phyloP scores from a whole-genome alignment of 805 yeast genomes.

The Spathaspora sp. region DNA sequence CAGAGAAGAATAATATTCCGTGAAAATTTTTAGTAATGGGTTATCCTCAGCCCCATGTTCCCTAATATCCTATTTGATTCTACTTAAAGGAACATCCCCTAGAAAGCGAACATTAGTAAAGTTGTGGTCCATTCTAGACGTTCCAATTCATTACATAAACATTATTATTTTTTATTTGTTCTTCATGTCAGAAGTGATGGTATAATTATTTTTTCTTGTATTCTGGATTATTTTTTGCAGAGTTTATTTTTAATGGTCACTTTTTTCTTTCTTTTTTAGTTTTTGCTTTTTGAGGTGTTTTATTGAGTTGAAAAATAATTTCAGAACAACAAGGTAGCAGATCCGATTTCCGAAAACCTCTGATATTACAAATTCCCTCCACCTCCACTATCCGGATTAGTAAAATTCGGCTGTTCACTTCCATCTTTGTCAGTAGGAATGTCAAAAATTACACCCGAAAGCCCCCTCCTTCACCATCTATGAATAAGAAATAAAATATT shows the following conservation, averaged over 20 bases:
- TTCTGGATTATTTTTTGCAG: neutral
- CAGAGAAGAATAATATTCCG: neutral
- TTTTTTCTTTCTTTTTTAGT: neutral
- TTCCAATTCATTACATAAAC: neutral
- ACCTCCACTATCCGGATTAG: neutral
- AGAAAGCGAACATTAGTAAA: neutral
- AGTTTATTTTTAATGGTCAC: neutral
- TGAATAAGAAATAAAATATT: neutral
- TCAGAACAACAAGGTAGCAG: neutral
- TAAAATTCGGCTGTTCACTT: neutral
- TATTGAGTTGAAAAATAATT: neutral
- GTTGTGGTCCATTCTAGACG: neutral
- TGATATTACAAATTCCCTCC: neutral
- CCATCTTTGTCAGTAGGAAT: neutral
- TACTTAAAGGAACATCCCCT: neutral
- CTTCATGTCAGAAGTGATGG: neutral
- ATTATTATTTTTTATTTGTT: neutral
- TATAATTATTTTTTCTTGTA: neutral
- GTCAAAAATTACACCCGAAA: neutral
- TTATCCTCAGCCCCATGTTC: neutral
- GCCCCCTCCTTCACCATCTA: neutral
- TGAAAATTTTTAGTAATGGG: neutral
- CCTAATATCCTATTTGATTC: neutral
- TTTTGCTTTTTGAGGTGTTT: neutral
- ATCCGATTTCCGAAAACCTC: neutral